A percentile compares a stretch with the other conserved stretches of the same genome.
Conservation (phyloP, 306 rosid species). For the Prunus campanulata region DNA sequence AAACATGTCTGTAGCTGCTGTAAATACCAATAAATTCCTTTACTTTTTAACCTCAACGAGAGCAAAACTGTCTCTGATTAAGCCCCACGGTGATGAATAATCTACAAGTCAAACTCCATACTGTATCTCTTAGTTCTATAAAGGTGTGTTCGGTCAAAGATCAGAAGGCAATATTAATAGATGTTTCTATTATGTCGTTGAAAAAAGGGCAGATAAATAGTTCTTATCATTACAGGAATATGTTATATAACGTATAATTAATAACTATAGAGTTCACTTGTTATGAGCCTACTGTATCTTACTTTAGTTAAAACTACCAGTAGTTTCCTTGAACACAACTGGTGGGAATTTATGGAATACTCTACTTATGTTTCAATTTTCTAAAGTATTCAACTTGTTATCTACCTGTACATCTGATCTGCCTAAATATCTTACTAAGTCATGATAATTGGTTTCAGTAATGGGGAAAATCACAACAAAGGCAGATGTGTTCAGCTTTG, state of each 20-base stretch:
- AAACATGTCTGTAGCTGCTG: background rate
- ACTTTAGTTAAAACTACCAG: background rate
- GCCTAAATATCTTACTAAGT: constrained; percentile 9
- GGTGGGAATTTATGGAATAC: constrained; percentile 2
- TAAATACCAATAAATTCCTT: background rate
- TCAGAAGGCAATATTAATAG: background rate
- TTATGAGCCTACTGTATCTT: background rate
- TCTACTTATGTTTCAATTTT: background rate
- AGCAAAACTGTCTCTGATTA: background rate
- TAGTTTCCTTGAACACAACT: background rate
- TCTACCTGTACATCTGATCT: background rate
- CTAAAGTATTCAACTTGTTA: background rate
- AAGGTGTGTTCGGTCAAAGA: background rate
- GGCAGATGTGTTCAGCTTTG: constrained; percentile 77
- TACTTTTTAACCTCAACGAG: background rate
- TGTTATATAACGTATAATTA: background rate
- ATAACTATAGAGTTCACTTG: background rate
- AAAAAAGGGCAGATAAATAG: background rate
- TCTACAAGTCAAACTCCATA: background rate
- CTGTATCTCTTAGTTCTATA: background rate
- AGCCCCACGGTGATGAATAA: background rate
- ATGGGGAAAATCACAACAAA: constrained; percentile 90
- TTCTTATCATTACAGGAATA: background rate
- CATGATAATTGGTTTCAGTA: constrained; percentile 44
- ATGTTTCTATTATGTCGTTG: background rate